A percentile compares a stretch with the other conserved stretches of the same genome.
phyloP scores from a whole-genome alignment of 495 filamentous ascomycete species.

The Glarea lozoyensis region DNA sequence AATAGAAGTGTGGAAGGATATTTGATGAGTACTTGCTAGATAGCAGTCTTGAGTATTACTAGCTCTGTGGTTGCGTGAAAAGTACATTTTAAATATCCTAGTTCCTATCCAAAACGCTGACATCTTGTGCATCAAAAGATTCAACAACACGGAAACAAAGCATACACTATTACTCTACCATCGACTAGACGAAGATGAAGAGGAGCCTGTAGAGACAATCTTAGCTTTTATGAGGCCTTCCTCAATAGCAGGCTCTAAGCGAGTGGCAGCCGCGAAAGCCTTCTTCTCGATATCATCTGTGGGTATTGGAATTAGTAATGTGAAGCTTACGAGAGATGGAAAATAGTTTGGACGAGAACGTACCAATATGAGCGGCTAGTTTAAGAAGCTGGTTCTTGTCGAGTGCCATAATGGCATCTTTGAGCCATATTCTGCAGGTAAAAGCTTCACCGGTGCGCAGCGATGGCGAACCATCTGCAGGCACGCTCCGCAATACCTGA shows the following conservation, averaged over 20 bases:
- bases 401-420: conserved; percentile 7
- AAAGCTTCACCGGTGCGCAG: conserved; percentile 3
- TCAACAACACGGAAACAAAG: too few species aligned
- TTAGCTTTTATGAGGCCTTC: background rate
- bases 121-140: too few species aligned
- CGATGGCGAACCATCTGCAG: conserved; percentile 4
- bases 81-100: too few species aligned
- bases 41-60: too few species aligned
- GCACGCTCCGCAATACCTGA: conserved; percentile 1
- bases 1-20: too few species aligned
- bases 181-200: background rate
- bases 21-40: too few species aligned
- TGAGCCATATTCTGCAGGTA: conserved; percentile 8
- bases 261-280: background rate
- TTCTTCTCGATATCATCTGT: background rate
- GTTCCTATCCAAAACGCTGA: too few species aligned
- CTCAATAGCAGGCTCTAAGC: background rate
- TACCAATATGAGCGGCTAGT: conserved; percentile 3
- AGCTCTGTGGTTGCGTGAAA: too few species aligned
- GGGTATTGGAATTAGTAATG: background rate
- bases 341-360: too few species aligned
- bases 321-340: background rate
- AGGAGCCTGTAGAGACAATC: background rate
- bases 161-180: too few species aligned
- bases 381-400: background rate